Conservation (phyloP, 1,284 basidiomycete species). For the Ceratobasidium sp. region DNA sequence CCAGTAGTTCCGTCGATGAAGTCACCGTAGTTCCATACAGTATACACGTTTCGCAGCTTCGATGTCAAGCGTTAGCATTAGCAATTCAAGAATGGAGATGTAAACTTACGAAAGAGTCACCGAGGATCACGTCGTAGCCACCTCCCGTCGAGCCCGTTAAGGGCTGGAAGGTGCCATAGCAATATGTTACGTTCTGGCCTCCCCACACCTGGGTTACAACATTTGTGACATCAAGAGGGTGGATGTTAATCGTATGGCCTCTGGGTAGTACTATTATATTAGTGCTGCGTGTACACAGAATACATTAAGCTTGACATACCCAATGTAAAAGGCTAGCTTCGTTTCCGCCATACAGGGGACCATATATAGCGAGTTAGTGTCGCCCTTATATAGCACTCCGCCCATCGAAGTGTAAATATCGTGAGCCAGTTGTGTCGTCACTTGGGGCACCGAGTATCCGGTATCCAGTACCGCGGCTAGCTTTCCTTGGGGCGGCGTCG, state of each 20-base stretch:
- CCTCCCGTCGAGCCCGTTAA: constrained; percentile 5
- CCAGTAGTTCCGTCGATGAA: constrained; percentile 2
- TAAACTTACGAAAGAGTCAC: constrained; percentile 12
- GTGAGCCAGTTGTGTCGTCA: constrained; percentile 18
- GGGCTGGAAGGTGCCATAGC: constrained; percentile 9
- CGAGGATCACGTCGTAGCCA: constrained; percentile 25
- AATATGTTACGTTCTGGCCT: constrained; percentile 20
- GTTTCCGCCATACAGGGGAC: constrained; percentile 24
- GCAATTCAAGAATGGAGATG: neutral
- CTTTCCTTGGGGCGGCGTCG: constrained; percentile 15
- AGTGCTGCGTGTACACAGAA: neutral
- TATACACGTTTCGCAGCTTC: constrained; percentile 24
- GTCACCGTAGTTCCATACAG: constrained; percentile 29
- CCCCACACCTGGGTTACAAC: neutral
- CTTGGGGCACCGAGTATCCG: constrained; percentile 31
- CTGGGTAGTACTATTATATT: constrained; percentile 4
- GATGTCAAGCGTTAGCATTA: neutral
- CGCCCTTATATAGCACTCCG: neutral
- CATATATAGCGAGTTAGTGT: neutral
- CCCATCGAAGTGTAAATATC: constrained; percentile 25
- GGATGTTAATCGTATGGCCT: constrained; percentile 18
- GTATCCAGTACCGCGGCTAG: constrained; percentile 26
- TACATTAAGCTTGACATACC: constrained; percentile 2
- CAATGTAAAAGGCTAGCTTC: constrained; percentile 35
- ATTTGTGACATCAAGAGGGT: constrained; percentile 16